Base-by-base conservation (phyloP, 2,329 filamentous ascomycete species). In the Zymoseptoria ardabiliae region DNA sequence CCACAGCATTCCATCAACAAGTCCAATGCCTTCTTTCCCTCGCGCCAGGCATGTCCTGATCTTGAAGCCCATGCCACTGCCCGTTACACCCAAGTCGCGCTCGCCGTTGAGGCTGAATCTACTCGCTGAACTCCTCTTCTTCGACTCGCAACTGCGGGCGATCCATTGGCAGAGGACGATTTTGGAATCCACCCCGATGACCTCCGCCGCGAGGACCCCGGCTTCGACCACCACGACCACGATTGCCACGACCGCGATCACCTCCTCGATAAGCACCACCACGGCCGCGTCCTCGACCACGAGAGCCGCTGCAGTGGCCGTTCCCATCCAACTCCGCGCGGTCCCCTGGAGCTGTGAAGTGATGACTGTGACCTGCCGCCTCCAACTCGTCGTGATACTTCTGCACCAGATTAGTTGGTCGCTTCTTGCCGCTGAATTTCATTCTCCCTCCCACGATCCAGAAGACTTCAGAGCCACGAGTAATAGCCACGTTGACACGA, bases 401-500 rank as follows among this genome's bases (percentile, higher is more conserved):
- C 11, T 9, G 28, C 8, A 35, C 28, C 28, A 35, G 28, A 7
- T 35, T 35, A 3, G 28, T 35, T 13, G 28, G 28, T 13, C 28
- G 8, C 8, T 35, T 13, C 11, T 13, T 35, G 28, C 11, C 28
- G 8, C 28, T 2, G 11, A 35, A 35, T 2, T 35, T 35, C 28
- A 35, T 35, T 13, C 9, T 35, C 3, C 60, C 60, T 11, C 60
- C 62, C 11, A 67, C 58, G 19, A 65, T 61, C 63, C 64, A 67
- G 41, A 61, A 60, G 1, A 68, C 61, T 5, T 63, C 63, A 52
- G 59, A 62, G 10, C 64, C 66, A 23, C 65, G 55, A 1, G 65
- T 67, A 50, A 66, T 56, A 17, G 65, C 65, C 1, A 66, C 64
- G 23, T 68, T 68, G 49, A 35, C 54, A 2, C 65, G 64, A n/a